Base-by-base conservation (phyloP, 192 early-diverging fungal species). In the Coemansia sp. region DNA sequence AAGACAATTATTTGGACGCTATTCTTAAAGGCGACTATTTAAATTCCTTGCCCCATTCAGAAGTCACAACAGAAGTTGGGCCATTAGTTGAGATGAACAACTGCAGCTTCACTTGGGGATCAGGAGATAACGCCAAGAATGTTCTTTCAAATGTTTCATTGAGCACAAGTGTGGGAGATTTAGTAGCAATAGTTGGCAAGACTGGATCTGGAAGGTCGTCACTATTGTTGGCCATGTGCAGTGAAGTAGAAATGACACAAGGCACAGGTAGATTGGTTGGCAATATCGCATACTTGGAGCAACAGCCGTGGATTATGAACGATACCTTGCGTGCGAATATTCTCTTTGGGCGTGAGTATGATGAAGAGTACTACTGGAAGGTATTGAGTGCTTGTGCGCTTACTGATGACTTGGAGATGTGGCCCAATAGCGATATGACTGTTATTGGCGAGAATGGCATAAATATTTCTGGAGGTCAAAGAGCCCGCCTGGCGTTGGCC, bases 281-380 rank as follows among this genome's bases (percentile, higher is more conserved):
- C 0, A 42, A 33, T 0, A 61, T 81, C 29, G 79, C 70, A 3
- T 70, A 73, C 24, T 14, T 73, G 24, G 68, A 67, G 62, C 79
- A 81, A 46, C 40, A 37, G 27, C 64, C 64, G 13, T 74, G 66
- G 65, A 76, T 81, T 31, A 72, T 76, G 68, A 76, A 81, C 64
- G 70, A 72, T 41, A 89, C 91, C 0, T 73, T 94, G 21, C 85
- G 87, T 19, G 88, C 89, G 4, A 96, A 96, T 67, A 89, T 96
- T 79, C 44, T 93, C 33, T 94, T 96, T 81, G 92, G 93, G 0
- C 85, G 82, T 6, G 59, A 71, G 2, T 88, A 80, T 45, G 85
- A 96, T 56, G 65, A 67, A 19, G 60, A 69, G 54, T 76, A 67
- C 16, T 93, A 90, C 80, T 71, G 84, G 59, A 84, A 86, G 24